phyloP scores from a whole-genome alignment of 2,329 filamentous ascomycete genomes.

The Beauveria scarabaeidicola region DNA sequence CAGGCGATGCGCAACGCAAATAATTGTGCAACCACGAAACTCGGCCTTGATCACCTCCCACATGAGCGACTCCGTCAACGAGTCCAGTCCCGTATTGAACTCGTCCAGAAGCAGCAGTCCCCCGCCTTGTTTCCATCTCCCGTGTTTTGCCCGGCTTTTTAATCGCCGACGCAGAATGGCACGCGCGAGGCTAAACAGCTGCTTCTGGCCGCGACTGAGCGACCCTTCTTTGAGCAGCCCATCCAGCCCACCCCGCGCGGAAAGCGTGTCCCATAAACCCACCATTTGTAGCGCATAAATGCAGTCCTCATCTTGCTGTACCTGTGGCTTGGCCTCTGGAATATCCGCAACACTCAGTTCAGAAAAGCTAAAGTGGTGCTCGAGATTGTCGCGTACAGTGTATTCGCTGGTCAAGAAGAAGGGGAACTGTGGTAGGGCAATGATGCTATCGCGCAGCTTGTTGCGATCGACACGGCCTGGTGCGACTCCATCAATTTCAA shows the following conservation, averaged over 20 bases:
- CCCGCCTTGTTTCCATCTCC: neutral
- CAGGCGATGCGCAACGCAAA: constrained; percentile 22
- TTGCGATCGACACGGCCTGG: neutral
- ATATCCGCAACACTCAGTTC: neutral
- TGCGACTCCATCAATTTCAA: neutral
- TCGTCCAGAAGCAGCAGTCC: constrained; percentile 3
- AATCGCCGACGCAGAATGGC: constrained; percentile 7
- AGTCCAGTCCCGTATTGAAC: constrained; percentile 22
- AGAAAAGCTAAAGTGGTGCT: neutral
- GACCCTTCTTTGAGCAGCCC: constrained; percentile 3
- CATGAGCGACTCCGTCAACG: constrained; percentile 19
- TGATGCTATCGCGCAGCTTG: neutral
- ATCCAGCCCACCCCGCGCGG: constrained; percentile 1
- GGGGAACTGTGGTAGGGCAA: neutral
- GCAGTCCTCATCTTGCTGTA: neutral
- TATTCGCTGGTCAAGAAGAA: constrained; percentile 3
- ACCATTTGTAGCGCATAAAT: constrained; percentile 5
- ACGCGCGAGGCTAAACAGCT: constrained; percentile 10
- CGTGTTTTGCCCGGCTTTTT: neutral
- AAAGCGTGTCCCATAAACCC: neutral
- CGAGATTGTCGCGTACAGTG: constrained; percentile 5
- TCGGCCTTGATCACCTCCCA: constrained; percentile 19
- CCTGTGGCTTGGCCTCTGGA: neutral
- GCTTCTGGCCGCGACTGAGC: constrained; percentile 11
- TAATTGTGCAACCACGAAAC: constrained; percentile 20